These are phyloP conservation scores for Hygrophila difformis DNA, from an alignment of 257 asterid species.

Conservation along the genomic window DNA sequence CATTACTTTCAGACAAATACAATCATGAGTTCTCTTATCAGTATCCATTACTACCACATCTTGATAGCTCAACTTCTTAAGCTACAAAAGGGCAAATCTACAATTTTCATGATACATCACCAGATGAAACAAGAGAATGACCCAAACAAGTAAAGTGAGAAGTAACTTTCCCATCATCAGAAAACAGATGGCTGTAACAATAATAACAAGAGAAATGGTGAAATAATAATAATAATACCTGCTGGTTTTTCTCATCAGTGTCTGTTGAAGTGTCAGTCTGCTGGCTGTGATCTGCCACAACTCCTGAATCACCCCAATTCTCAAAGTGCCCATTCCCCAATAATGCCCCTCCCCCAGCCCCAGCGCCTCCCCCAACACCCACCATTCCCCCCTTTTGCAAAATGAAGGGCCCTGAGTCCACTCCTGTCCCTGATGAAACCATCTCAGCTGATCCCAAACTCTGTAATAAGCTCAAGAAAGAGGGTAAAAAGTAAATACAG, in stretches of 20 bases:
- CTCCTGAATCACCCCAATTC: constrained; percentile 25
- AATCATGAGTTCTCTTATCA: no score
- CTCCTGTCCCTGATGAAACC: constrained; percentile 46
- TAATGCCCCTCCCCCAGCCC: constrained; percentile 22
- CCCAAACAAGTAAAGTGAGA: no score
- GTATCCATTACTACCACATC: background rate
- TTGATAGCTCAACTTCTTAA: no score
- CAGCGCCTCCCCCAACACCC: constrained; percentile 25
- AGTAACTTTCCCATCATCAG: background rate
- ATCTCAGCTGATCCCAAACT: constrained; percentile 55
- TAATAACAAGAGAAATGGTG: constrained; percentile 1
- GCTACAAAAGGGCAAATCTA: no score
- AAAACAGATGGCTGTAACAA: constrained; percentile 3
- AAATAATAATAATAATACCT: no score
- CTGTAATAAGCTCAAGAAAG: constrained; percentile 24
- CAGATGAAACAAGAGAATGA: no score
- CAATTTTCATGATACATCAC: no score
- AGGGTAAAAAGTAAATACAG: no score
- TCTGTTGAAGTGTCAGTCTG: constrained; percentile 24
- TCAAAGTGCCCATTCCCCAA: constrained; percentile 53
- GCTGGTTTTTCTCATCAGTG: constrained; percentile 19
- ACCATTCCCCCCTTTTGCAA: constrained; percentile 29
- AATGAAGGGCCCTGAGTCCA: constrained; percentile 42
- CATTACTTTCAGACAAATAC: background rate
- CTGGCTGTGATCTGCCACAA: constrained; percentile 20